These are phyloP conservation scores for Geosmithia flava DNA, from an alignment of 2,329 filamentous ascomycete genomes.

Conservation along the genomic window DNA sequence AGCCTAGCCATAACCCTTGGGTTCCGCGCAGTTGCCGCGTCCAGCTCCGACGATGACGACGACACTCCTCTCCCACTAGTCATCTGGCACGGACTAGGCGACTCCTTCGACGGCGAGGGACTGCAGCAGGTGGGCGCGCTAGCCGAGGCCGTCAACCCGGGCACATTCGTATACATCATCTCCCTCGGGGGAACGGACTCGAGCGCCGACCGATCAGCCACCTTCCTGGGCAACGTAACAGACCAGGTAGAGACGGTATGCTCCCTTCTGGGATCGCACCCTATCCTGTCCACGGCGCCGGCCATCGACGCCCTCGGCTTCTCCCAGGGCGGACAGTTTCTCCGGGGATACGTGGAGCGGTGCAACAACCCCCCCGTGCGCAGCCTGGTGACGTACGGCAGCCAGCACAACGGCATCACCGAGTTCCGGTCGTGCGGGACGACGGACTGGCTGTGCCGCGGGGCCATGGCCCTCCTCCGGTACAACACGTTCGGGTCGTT, in stretches of 20 bases:
- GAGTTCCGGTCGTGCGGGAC: slow-evolving; percentile 64
- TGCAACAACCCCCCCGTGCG: slow-evolving; percentile 68
- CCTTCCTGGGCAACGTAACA: slow-evolving; percentile 85
- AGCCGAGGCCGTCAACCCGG: slow-evolving; percentile 61
- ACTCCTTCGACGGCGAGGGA: slow-evolving; percentile 65
- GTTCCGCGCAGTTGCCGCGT: not conserved
- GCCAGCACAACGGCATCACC: slow-evolving; percentile 84
- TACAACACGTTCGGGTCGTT: slow-evolving; percentile 69
- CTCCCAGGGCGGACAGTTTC: slow-evolving; percentile 90
- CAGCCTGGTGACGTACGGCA: slow-evolving; percentile 78
- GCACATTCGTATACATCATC: slow-evolving; percentile 74
- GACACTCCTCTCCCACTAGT: slow-evolving; percentile 75
- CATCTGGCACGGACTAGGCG: slow-evolving; percentile 81
- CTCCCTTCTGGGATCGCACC: slow-evolving; percentile 59
- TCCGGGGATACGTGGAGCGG: slow-evolving; percentile 80
- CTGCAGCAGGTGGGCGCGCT: slow-evolving; percentile 60
- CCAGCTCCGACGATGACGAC: slow-evolving; percentile 20
- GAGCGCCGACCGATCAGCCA: slow-evolving; percentile 62
- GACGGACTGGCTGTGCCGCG: slow-evolving; percentile 70
- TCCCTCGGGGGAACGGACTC: slow-evolving; percentile 54
- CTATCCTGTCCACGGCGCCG: slow-evolving; percentile 68
- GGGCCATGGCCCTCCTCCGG: slow-evolving; percentile 64
- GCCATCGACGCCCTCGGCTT: slow-evolving; percentile 88
- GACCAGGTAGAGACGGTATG: slow-evolving; percentile 68
- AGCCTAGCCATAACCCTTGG: not conserved